phyloP scores from a whole-genome alignment of 1,284 basidiomycete species.

The Coniferiporia weirii region DNA sequence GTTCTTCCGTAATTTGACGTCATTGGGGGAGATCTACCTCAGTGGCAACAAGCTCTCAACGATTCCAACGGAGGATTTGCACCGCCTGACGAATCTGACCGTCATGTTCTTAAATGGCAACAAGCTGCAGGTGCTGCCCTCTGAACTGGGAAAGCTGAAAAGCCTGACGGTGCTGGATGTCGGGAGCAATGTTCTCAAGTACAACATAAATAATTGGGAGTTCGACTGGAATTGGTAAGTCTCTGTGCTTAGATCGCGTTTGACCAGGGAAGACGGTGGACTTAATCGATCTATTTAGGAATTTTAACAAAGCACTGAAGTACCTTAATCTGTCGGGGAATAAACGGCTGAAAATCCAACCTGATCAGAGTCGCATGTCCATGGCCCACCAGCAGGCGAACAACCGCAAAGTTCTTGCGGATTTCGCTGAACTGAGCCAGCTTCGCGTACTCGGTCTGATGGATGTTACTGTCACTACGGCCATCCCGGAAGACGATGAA shows the following conservation, averaged over 20 bases:
- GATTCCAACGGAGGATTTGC: conserved; percentile 85
- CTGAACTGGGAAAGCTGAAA: conserved; percentile 82
- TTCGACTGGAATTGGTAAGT: conserved; percentile 99
- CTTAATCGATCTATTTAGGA: conserved; percentile 51
- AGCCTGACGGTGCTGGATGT: conserved; percentile 86
- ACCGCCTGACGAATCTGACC: conserved; percentile 59
- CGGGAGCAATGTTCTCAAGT: conserved; percentile 92
- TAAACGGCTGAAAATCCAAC: conserved; percentile 85
- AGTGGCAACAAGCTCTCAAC: conserved; percentile 91
- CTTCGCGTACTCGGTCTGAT: conserved; percentile 92
- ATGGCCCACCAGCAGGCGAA: conserved; percentile 28
- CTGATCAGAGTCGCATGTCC: conserved; percentile 31
- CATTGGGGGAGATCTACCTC: conserved; percentile 85
- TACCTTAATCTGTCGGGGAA: conserved; percentile 90
- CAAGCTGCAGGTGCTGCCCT: conserved; percentile 87
- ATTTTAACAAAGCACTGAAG: conserved; percentile 90
- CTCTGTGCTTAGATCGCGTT: conserved; percentile 7
- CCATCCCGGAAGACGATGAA: conserved; percentile 86
- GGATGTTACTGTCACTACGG: conserved; percentile 92
- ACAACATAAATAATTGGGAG: conserved; percentile 98
- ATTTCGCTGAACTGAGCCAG: conserved; percentile 81
- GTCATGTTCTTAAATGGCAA: conserved; percentile 93
- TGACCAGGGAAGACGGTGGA: conserved; percentile 10
- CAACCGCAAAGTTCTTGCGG: conserved; percentile 56
- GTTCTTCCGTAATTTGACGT: conserved; percentile 67